Evolutionary conservation across 345 rosid species (phyloP).

Genomic region (Hirschfeldia incana): DNA sequence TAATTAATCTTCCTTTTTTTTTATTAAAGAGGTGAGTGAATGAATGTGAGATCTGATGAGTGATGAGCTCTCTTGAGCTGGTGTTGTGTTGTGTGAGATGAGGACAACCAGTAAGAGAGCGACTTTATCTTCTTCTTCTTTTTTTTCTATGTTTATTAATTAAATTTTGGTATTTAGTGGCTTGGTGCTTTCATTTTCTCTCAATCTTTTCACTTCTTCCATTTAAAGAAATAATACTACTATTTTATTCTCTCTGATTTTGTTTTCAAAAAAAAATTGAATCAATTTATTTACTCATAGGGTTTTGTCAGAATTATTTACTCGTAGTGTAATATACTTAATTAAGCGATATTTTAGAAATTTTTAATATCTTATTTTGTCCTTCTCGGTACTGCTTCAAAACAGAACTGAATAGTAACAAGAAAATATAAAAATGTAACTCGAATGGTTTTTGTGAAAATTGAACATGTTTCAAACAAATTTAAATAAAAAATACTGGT

Average conservation of each 20-base stretch:
- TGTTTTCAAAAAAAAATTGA: background rate
- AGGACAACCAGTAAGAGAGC: slow-evolving; percentile 29
- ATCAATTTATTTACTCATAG: background rate
- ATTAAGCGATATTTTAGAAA: background rate
- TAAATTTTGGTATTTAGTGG: slow-evolving; percentile 28
- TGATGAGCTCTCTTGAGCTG: slow-evolving; percentile 30
- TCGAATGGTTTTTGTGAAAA: background rate
- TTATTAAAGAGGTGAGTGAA: slow-evolving; percentile 9
- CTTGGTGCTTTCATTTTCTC: slow-evolving; percentile 35
- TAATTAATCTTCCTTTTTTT: background rate
- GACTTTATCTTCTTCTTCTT: slow-evolving; percentile 11
- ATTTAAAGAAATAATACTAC: background rate
- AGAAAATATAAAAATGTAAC: background rate
- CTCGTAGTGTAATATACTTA: background rate
- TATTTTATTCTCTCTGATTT: background rate
- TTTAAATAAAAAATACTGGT: background rate
- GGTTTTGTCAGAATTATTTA: background rate
- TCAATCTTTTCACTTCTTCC: slow-evolving; percentile 9
- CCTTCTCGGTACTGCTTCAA: background rate
- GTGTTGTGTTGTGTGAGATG: slow-evolving; percentile 20
- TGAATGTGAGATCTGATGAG: slow-evolving; percentile 33
- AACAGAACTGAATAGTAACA: background rate
- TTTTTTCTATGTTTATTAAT: slow-evolving; percentile 21
- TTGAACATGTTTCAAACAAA: background rate
- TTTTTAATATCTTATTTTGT: background rate